Percentiles rank a stretch among this genome's conserved stretches.
Conservation (phyloP, 805 yeast species). For the Phaffomyces antillensis region DNA sequence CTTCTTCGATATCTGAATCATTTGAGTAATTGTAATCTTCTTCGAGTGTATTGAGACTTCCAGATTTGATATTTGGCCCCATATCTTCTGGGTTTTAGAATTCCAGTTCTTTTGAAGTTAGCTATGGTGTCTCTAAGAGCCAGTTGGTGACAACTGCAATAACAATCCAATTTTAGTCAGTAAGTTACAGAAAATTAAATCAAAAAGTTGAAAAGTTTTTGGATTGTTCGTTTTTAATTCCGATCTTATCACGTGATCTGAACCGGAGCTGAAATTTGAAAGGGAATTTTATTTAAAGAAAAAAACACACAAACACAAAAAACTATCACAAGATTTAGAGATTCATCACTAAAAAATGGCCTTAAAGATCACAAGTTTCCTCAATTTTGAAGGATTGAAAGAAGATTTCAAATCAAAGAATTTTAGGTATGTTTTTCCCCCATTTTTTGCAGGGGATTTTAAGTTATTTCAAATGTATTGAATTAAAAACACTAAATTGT, state of each 20-base stretch:
- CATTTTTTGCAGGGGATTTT: not conserved
- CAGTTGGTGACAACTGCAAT: no score
- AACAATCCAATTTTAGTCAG: no score
- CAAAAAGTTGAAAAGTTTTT: no score
- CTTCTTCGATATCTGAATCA: conserved; percentile 7
- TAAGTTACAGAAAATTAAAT: no score
- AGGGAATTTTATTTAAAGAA: not conserved
- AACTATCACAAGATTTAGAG: not conserved
- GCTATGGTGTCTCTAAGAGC: no score
- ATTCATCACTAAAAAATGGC: conserved; percentile 29
- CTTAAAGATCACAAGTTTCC: conserved; percentile 34
- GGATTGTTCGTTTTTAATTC: no score
- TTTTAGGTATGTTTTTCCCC: conserved; percentile 39
- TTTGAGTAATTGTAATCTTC: conserved; percentile 1
- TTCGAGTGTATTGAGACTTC: not conserved
- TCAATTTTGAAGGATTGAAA: conserved; percentile 41
- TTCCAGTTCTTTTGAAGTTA: no score
- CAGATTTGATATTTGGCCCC: not conserved
- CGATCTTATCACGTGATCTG: no score
- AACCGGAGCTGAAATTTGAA: no score
- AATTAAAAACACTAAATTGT: no score
- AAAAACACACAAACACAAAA: not conserved
- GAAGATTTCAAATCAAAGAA: conserved; percentile 59
- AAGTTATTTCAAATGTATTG: no score
- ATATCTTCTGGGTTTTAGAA: not conserved